These are phyloP conservation scores for Rugiboletus extremiorientalis DNA, from an alignment of 1,284 basidiomycete species.

Conservation along the genomic window DNA sequence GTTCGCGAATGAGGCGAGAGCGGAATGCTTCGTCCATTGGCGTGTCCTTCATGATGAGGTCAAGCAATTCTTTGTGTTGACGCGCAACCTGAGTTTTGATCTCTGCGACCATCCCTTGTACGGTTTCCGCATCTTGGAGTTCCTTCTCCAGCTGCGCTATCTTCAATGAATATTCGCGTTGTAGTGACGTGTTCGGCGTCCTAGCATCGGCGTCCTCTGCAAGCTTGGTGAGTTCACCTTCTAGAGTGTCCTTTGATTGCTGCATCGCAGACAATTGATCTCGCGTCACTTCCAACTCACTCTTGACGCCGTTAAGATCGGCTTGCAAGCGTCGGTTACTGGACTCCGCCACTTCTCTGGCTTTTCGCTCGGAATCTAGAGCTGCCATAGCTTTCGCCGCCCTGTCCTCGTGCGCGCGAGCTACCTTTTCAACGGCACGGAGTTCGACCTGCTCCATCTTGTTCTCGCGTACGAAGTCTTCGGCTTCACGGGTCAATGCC, in stretches of 20 bases:
- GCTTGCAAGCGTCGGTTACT: constrained; percentile 57
- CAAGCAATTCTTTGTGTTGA: constrained; percentile 69
- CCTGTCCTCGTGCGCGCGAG: constrained; percentile 58
- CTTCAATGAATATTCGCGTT: constrained; percentile 62
- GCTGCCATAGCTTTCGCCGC: constrained; percentile 54
- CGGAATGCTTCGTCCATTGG: constrained; percentile 65
- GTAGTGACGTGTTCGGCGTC: constrained; percentile 47
- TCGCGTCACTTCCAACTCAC: constrained; percentile 52
- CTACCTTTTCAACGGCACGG: constrained; percentile 65
- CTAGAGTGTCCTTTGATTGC: constrained; percentile 65
- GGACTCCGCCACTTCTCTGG: constrained; percentile 63
- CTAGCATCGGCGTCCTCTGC: constrained; percentile 56
- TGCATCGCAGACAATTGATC: constrained; percentile 54
- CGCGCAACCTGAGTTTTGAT: constrained; percentile 65
- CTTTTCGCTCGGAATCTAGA: constrained; percentile 63
- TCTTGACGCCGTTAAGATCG: constrained; percentile 54
- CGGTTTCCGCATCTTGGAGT: constrained; percentile 55
- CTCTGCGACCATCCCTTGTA: constrained; percentile 49
- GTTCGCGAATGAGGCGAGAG: constrained; percentile 63
- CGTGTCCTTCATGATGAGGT: constrained; percentile 57
- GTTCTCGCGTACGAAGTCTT: constrained; percentile 79
- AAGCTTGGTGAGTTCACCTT: constrained; percentile 66
- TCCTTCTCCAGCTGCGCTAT: constrained; percentile 67
- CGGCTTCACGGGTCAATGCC: constrained; percentile 78
- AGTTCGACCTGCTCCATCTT: constrained; percentile 72